phyloP scores from a whole-genome alignment of 2,329 filamentous ascomycete species.

The Trichoderma lentiforme region DNA sequence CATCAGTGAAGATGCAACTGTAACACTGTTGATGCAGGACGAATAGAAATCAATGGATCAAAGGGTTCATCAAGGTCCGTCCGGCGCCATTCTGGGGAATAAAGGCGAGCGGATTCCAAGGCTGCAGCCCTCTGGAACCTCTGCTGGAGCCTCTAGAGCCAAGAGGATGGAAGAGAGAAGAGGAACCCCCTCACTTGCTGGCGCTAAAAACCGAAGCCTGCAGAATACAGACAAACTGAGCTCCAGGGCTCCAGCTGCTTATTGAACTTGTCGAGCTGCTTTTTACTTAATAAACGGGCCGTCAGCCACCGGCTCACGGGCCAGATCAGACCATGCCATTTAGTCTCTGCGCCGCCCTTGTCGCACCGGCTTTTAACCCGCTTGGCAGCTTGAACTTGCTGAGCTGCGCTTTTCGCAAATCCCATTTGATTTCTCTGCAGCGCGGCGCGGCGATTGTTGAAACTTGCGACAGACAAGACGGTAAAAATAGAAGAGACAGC shows the following conservation, averaged over 20 bases:
- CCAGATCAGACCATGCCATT: constrained; percentile 14
- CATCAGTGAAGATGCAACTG: background rate
- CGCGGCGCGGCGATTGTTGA: no score
- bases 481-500: background rate
- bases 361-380: background rate
- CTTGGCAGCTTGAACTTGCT: background rate
- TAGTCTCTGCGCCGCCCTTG: background rate
- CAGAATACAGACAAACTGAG: background rate
- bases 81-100: background rate
- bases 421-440: no score
- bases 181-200: background rate
- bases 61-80: background rate
- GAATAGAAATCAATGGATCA: background rate
- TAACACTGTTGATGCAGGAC: background rate
- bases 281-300: background rate
- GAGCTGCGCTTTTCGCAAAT: no score
- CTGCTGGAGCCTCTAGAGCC: background rate
- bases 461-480: background rate
- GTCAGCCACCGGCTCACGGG: constrained; percentile 14
- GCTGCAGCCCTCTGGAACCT: background rate
- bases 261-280: background rate
- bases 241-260: background rate
- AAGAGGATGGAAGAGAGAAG: background rate
- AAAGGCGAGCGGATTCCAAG: background rate
- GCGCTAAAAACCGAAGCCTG: background rate